Conservation (phyloP, 2,329 filamentous ascomycete species). For the Aspergillus jensenii region DNA sequence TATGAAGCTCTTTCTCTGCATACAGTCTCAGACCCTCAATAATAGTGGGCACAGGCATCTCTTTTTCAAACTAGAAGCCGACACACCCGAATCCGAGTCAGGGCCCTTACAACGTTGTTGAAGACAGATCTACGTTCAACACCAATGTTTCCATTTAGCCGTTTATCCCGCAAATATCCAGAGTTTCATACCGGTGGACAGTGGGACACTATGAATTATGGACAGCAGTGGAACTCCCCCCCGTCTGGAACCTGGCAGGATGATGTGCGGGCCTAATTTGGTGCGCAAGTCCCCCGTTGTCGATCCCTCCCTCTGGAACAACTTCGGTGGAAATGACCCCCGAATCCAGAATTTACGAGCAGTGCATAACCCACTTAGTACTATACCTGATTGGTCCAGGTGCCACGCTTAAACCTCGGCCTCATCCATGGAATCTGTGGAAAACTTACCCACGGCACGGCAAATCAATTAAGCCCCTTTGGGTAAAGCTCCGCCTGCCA, state of each 20-base stretch:
- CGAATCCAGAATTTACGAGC: background rate
- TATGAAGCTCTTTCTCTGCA: background rate
- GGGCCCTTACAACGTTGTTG: background rate
- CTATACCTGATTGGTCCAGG: background rate
- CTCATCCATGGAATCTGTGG: background rate
- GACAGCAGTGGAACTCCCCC: no score
- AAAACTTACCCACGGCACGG: background rate
- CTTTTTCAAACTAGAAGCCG: background rate
- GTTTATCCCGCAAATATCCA: background rate
- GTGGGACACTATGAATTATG: background rate
- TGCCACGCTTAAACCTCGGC: background rate
- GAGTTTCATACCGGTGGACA: background rate
- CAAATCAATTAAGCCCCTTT: slow-evolving; percentile 11
- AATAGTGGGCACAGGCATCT: no score
- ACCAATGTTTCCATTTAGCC: background rate
- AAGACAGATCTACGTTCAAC: background rate
- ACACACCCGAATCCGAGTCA: background rate
- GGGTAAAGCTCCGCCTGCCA: slow-evolving; percentile 18
- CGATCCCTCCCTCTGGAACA: slow-evolving; percentile 13
- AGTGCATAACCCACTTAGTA: background rate
- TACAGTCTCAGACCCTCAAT: no score
- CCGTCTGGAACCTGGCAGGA: slow-evolving; percentile 1
- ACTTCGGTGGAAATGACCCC: slow-evolving; percentile 1
- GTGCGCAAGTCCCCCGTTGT: slow-evolving; percentile 19
- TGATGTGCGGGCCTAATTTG: slow-evolving; percentile 12